phyloP scores from a whole-genome alignment of 1,139 yeast genomes.

The Geotrichum europaeum region DNA sequence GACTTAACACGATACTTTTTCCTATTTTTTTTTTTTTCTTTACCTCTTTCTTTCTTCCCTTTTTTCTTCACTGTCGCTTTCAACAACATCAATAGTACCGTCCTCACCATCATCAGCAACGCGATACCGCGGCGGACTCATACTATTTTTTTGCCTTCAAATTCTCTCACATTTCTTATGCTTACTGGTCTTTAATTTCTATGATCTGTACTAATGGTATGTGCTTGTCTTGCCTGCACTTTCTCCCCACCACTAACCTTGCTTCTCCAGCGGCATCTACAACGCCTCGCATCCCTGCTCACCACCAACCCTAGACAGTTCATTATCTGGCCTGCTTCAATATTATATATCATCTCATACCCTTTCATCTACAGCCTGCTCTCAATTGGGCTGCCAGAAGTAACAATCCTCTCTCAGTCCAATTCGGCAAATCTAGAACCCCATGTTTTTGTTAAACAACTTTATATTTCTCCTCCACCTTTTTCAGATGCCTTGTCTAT shows the following conservation, averaged over 20 bases:
- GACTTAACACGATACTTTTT: not conserved
- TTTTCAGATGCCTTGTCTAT: conserved; percentile 15
- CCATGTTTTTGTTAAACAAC: conserved; percentile 30
- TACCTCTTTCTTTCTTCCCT: not conserved
- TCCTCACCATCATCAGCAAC: not conserved
- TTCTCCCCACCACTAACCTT: not conserved
- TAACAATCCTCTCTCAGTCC: conserved; percentile 9
- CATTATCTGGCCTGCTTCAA: conserved; percentile 48
- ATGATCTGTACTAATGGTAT: not conserved
- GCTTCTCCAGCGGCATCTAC: conserved; percentile 16
- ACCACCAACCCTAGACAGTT: conserved; percentile 35
- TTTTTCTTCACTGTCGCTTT: not conserved
- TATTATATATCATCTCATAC: conserved; percentile 49
- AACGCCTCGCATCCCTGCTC: conserved; percentile 14
- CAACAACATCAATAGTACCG: not conserved
- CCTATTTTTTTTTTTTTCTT: not conserved
- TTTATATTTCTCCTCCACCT: conserved; percentile 33
- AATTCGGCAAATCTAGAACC: conserved; percentile 8
- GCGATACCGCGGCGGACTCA: not conserved
- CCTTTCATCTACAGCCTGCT: conserved; percentile 40
- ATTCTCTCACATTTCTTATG: not conserved
- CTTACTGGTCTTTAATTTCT: not conserved
- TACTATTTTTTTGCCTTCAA: not conserved
- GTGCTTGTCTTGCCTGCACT: not conserved
- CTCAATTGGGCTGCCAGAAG: conserved; percentile 19